A percentile compares a stretch with the other conserved stretches of the same genome.
Evolutionary conservation across 805 yeast genomes (phyloP).

Genomic region (Ogataea polymorpha): DNA sequence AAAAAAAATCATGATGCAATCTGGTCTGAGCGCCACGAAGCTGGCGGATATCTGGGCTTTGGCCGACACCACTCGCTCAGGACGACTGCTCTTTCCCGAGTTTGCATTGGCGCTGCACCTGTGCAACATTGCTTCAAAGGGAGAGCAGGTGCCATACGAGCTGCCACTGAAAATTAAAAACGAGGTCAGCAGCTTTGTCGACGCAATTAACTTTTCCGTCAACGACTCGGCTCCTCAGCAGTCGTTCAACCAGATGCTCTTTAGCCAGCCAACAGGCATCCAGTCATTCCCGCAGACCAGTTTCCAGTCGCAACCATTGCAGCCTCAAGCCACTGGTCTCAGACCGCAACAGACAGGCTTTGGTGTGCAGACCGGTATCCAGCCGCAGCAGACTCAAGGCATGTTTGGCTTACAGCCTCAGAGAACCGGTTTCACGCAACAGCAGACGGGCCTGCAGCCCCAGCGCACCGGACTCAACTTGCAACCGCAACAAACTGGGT

Average conservation of each 20-base stretch:
- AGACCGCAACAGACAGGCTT: slow-evolving; percentile 27
- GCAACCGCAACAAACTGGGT: slow-evolving; percentile 10
- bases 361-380: slow-evolving; percentile 6
- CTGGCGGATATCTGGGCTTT: slow-evolving; percentile 88
- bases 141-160: slow-evolving; percentile 70
- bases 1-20: slow-evolving; percentile 72
- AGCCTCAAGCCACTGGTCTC: slow-evolving; percentile 28
- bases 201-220: slow-evolving; percentile 76
- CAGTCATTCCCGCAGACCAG: slow-evolving; percentile 8
- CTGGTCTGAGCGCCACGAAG: slow-evolving; percentile 70
- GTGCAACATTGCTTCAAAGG: slow-evolving; percentile 73
- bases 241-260: slow-evolving; percentile 7
- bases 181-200: slow-evolving; percentile 87
- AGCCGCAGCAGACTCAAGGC: not conserved
- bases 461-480: slow-evolving; percentile 57
- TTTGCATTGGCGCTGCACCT: slow-evolving; percentile 89
- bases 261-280: slow-evolving; percentile 11
- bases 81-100: slow-evolving; percentile 85
- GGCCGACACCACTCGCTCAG: slow-evolving; percentile 85
- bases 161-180: slow-evolving; percentile 71
- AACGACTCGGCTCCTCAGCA: slow-evolving; percentile 42
- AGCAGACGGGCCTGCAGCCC: slow-evolving; percentile 41
- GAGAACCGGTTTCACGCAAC: slow-evolving; percentile 40
- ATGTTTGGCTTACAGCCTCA: slow-evolving; percentile 40
- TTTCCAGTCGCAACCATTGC: slow-evolving; percentile 1